Evolutionary conservation across 2,329 filamentous ascomycete genomes (phyloP), one percentile per base, ranked within the genome.

Genomic region (Paraphoma sp.): DNA sequence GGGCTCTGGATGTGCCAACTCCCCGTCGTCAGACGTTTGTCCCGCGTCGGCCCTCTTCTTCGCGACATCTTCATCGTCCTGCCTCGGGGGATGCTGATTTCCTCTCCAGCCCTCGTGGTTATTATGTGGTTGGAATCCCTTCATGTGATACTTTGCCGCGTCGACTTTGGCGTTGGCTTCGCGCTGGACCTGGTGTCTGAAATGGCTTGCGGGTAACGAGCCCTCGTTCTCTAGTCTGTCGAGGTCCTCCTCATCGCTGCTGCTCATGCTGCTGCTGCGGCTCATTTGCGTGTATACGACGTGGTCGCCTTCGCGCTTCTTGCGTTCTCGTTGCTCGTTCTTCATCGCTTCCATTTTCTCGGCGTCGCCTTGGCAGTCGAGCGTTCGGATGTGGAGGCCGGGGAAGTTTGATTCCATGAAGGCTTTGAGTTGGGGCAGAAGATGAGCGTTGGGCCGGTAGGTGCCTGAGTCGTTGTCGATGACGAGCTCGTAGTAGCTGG

Each of bases 401-500:
- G 91, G 91, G 33, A 97, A 87, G 63, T 94, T 92, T 23, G 75
- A 76, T 31, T 87, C 79, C 2, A 98, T 78, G 71, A 92, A 96
- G 10, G 81, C 71, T 50, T 89, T 87, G 1, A 98, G 81, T 0
- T 88, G 74, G 0, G 91, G 90, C 1, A 98, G 83, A 9, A 91
- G 82, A 10, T 87, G 83, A 53, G 90, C 89, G 70, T 96, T 92
- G 0, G 94, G 94, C 0, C 94, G 86, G 75, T 98, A 98, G 0
- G 94, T 98, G 10, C 94, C 94, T 52, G 89, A 92, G 76, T 97
- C 94, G 70, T 98, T 98, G 80, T 98, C 94, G 70, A 98, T 97
- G 62, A 95, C 82, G 8, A 98, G 85, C 73, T 96, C 90, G 75
- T 97, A 98, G 71, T 86, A 78, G 4, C 73, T 68, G 0, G 86